Evolutionary conservation across 441 rosid species (phyloP), one percentile per base, ranked within the genome.

Genomic region (Mallotus repandus): DNA sequence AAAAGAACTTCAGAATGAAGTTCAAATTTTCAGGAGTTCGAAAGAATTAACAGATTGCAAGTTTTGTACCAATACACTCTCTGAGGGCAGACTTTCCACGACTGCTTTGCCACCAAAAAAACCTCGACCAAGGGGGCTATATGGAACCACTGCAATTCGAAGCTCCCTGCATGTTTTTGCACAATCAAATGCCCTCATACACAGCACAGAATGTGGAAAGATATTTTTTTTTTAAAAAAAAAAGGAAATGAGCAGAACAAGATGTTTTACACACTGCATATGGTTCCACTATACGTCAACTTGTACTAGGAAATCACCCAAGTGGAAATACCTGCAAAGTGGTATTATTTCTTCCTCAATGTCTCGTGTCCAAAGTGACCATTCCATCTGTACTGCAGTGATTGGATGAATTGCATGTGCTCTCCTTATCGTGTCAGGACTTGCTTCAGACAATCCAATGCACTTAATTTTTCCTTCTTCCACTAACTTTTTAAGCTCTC

Each of bases 301-400:
- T 45, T 56, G 13, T 56, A 56, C 25, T 9, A n/a, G 41, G 18
- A 58, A 58, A 57, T 57, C 32, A 5, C n/a, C 21, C 6, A 52
- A 4, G 9, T 5, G 15, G 15, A 46, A 1, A 46, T 25, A 85
- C 86, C 86, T 85, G 85, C 85, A 85, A 32, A 81, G 77, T 1
- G 85, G 85, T 25, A 85, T 25, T 38, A 85, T 77, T 32, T 85
- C 83, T 56, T 81, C 85, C 52, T 85, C 89, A 32, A 80, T 68
- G 64, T 85, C 85, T 38, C 86, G 83, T 19, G 84, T 74, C 84
- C 89, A 83, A 9, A 85, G 84, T 4, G 89, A 85, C 84, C 86
- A 85, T 66, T 85, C 89, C 76, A 85, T 77, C 72, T 85, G 86
- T 9, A 83, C 32, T 0, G 86, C 89, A 25, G 84, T 76, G 53